A percentile compares a stretch with the other conserved stretches of the same genome.
These are phyloP conservation scores for Xylaria scruposa DNA, from an alignment of 495 filamentous ascomycete species.

Conservation along the genomic window DNA sequence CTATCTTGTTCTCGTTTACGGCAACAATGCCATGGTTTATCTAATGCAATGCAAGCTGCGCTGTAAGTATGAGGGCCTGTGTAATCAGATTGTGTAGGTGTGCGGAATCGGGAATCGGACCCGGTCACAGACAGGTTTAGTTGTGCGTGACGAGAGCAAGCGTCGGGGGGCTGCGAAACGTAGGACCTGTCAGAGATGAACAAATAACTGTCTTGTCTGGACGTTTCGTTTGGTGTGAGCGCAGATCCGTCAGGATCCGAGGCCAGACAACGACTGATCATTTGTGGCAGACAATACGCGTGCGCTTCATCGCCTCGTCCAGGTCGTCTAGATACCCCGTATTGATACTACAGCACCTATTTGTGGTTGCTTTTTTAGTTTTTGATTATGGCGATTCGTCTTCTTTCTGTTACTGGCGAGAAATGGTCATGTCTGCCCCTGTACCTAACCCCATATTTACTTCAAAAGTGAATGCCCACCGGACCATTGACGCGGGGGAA, in stretches of 20 bases:
- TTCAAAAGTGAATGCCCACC: not conserved
- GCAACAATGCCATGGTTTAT: not conserved
- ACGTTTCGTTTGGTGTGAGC: constrained; percentile 23
- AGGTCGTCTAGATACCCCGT: constrained; percentile 6
- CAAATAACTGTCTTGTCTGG: not conserved
- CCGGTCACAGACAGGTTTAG: not conserved
- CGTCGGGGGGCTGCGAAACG: not conserved
- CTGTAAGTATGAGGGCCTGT: not conserved
- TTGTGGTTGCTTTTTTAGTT: not conserved
- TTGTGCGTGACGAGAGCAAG: constrained; percentile 3
- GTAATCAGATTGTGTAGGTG: constrained; percentile 10
- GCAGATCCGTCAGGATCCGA: constrained; percentile 7
- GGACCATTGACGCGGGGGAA: constrained; percentile 18
- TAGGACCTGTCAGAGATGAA: constrained; percentile 15
- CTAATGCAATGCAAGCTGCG: not conserved
- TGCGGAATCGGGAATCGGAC: not conserved
- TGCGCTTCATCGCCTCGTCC: not conserved
- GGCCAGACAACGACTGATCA: constrained; percentile 10
- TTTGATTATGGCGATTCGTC: not conserved
- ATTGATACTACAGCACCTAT: not conserved
- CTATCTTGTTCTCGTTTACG: not conserved
- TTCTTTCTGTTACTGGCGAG: not conserved
- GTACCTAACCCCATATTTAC: constrained; percentile 5
- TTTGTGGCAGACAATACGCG: not conserved
- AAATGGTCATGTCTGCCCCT: not conserved